Evolutionary conservation across 1,284 basidiomycete species (phyloP), one percentile per base, ranked within the genome.

Genomic region (Ustilago lituana): DNA sequence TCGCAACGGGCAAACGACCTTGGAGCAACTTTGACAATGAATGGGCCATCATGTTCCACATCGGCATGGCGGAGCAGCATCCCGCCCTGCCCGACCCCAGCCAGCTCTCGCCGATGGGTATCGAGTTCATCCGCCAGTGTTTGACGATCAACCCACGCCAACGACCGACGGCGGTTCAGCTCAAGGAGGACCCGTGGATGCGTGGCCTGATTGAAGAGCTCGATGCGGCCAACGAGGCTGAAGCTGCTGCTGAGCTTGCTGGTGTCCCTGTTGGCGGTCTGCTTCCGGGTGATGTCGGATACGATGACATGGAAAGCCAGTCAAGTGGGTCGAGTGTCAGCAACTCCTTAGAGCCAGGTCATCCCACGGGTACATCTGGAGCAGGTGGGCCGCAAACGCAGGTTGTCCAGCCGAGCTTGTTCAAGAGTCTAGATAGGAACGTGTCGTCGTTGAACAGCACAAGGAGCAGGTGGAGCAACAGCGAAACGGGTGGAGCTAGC

Each of bases 41-140:
- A 87, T 98, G 96, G 94, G 94, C 93, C 5, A 95, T 97, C 84
- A 97, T 97, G 94, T 98, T 97, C 86, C 94, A 97, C 82, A 97
- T 97, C 47, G 94, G 95, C 48, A 93, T 98, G 56, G 93, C 95
- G 2, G 95, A 93, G 7, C 92, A 98, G 79, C 93, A 96, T 79
- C 96, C 96, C 8, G 94, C 94, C 3, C 84, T 99, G 12, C 96
- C 96, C 2, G 94, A 97, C 64, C 87, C 91, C 4, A 88, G 88
- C 47, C 93, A 98, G 83, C 88, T 98, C 35, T 91, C 92, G 76
- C 89, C 90, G 36, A 82, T 91, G 41, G 96, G 96, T 24, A 95
- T 98, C 80, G 90, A 90, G 82, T 98, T 98, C 82, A 93, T 98
- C 82, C 89, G 92, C 56, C 88, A 90, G 76, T 98, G 95, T 82